phyloP scores from a whole-genome alignment of 495 filamentous ascomycete species.

The Cudoniella acicularis region DNA sequence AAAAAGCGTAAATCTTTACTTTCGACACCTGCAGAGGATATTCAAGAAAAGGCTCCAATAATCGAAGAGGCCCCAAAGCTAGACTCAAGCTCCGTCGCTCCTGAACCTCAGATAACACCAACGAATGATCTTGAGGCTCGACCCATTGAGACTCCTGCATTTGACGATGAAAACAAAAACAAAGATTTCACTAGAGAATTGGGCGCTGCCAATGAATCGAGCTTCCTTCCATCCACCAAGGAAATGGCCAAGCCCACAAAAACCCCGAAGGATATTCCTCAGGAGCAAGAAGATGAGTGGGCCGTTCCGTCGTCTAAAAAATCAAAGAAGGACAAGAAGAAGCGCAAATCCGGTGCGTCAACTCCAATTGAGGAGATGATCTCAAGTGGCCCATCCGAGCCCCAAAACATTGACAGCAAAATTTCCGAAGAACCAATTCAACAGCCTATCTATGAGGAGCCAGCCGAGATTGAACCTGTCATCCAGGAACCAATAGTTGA shows the following conservation, averaged over 20 bases:
- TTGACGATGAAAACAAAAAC: not conserved
- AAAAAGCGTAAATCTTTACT: constrained; percentile 18
- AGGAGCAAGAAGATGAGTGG: constrained; percentile 3
- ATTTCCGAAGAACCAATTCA: not conserved
- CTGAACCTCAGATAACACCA: not conserved
- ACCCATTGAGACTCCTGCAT: not conserved
- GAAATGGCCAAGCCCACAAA: not conserved
- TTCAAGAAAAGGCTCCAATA: not conserved
- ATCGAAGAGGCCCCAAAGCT: not conserved
- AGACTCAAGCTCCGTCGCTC: not conserved
- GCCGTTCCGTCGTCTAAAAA: constrained; percentile 12
- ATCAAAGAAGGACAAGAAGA: constrained; percentile 24
- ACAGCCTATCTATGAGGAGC: not conserved
- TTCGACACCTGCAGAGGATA: not conserved
- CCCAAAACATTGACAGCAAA: not conserved
- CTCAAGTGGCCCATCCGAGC: not conserved
- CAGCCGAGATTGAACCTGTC: constrained; percentile 7
- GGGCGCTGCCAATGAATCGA: not conserved
- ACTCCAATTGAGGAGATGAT: constrained; percentile 8
- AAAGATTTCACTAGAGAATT: not conserved
- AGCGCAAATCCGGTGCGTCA: constrained; percentile 12
- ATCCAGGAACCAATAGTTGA: not conserved
- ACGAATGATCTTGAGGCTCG: not conserved
- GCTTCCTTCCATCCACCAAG: not conserved
- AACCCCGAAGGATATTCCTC: not conserved